A percentile compares a stretch with the other conserved stretches of the same genome.
These are phyloP conservation scores for Trypanosoma rangeli DNA, from an alignment of 208 protist genomes.

Conservation along the genomic window DNA sequence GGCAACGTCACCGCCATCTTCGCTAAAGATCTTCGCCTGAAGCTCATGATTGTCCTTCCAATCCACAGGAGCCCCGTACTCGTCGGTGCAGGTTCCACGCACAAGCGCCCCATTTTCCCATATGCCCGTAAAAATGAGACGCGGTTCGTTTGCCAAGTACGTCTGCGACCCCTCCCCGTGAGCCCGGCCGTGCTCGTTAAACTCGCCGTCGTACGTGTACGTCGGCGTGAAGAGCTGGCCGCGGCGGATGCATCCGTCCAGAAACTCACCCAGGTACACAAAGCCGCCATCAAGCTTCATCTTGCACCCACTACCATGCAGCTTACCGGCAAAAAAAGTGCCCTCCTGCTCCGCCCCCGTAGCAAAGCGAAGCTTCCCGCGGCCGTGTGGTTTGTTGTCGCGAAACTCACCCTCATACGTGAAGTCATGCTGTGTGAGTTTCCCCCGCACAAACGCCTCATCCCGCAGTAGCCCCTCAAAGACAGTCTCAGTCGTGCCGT, in stretches of 20 bases:
- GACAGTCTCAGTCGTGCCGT: constrained; percentile 76
- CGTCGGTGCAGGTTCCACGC: constrained; percentile 79
- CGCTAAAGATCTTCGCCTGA: constrained; percentile 69
- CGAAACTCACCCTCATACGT: constrained; percentile 84
- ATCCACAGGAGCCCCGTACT: constrained; percentile 86
- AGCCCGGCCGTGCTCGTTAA: constrained; percentile 84
- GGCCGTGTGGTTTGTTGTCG: constrained; percentile 85
- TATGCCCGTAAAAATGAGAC: constrained; percentile 83
- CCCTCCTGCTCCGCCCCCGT: constrained; percentile 84
- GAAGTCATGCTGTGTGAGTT: constrained; percentile 78
- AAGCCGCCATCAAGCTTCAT: constrained; percentile 92
- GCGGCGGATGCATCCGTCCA: constrained; percentile 73
- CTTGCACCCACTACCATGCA: constrained; percentile 82
- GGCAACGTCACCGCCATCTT: constrained; percentile 50
- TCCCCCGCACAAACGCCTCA: constrained; percentile 82
- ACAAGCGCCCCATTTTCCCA: constrained; percentile 86
- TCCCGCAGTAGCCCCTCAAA: constrained; percentile 81
- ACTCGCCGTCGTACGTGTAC: constrained; percentile 92
- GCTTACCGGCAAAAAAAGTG: constrained; percentile 84
- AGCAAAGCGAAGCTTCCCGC: constrained; percentile 69
- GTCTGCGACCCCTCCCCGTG: constrained; percentile 87
- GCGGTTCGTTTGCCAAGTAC: constrained; percentile 83
- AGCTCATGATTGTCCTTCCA: constrained; percentile 86
- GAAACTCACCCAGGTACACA: constrained; percentile 88
- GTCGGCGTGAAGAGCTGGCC: constrained; percentile 87